A percentile compares a stretch with the other conserved stretches of the same genome.
Evolutionary conservation across 2,329 filamentous ascomycete species (phyloP).

Genomic region (Fusarium torreyae): DNA sequence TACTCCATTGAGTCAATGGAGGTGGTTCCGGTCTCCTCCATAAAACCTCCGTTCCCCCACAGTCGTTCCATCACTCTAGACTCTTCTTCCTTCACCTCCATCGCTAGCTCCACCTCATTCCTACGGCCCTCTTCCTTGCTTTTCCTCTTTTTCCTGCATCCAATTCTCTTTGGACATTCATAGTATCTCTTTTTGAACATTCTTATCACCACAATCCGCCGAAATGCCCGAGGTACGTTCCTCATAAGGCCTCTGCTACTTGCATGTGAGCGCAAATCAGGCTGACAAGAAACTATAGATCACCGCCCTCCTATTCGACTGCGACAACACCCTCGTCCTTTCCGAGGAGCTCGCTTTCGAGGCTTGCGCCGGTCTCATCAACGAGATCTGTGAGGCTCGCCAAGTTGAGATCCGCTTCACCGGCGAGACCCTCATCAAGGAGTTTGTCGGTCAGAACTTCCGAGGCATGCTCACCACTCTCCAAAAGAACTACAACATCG

Average conservation of each 20-base stretch:
- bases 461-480: constrained; percentile 88
- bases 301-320: constrained; percentile 81
- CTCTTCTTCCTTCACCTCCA: constrained; percentile 22
- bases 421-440: constrained; percentile 81
- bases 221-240: constrained; percentile 55
- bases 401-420: constrained; percentile 79
- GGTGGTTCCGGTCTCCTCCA: constrained; percentile 57
- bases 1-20: constrained; percentile 32
- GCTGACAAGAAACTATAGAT: constrained; percentile 58
- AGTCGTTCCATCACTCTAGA: constrained; percentile 26
- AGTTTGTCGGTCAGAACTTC: constrained; percentile 96
- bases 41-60: constrained; percentile 53
- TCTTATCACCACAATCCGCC: constrained; percentile 33
- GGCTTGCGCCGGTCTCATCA: constrained; percentile 90
- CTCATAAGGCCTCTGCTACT: not conserved
- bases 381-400: constrained; percentile 82
- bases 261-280: not conserved
- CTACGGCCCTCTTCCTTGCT: constrained; percentile 24
- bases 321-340: constrained; percentile 93
- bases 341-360: constrained; percentile 93
- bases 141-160: constrained; percentile 18
- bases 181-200: constrained; percentile 3
- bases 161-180: constrained; percentile 14
- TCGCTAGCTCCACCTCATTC: constrained; percentile 26
- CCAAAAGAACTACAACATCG: constrained; percentile 82